Evolutionary conservation across 2,329 filamentous ascomycete genomes (phyloP).

Genomic region (Diaporthe longicolla): DNA sequence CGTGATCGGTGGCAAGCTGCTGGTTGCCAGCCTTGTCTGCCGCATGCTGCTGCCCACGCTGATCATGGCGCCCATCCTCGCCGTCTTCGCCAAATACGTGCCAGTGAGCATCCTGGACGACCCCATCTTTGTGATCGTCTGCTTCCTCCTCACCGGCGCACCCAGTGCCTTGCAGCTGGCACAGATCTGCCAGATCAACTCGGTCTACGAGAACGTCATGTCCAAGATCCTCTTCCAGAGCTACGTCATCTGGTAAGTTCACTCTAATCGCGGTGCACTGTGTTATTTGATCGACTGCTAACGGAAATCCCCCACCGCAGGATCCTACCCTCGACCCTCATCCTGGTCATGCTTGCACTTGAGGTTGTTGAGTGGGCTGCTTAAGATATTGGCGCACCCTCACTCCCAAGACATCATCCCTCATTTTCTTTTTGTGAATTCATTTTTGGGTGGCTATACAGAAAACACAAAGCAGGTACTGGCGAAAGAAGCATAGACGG

Average conservation of each 20-base stretch:
- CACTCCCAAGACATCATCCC: background rate
- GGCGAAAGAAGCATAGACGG: constrained; percentile 8
- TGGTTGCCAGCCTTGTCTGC: constrained; percentile 87
- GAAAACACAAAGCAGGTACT: constrained; percentile 11
- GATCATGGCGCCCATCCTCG: constrained; percentile 92
- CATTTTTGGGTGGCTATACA: constrained; percentile 2
- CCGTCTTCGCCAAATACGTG: constrained; percentile 88
- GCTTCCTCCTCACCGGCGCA: constrained; percentile 94
- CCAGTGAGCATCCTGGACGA: constrained; percentile 96
- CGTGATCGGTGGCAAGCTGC: constrained; percentile 78
- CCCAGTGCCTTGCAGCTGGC: constrained; percentile 94
- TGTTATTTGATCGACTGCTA: constrained; percentile 44
- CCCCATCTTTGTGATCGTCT: constrained; percentile 98
- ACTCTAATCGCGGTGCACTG: background rate
- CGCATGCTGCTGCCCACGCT: constrained; percentile 94
- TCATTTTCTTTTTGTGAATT: constrained; percentile 35
- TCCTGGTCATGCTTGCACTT: constrained; percentile 91
- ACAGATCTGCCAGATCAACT: constrained; percentile 98
- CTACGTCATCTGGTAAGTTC: constrained; percentile 88
- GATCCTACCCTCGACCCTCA: constrained; percentile 93
- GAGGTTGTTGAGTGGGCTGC: constrained; percentile 92
- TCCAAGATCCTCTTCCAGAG: constrained; percentile 94
- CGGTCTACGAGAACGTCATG: constrained; percentile 96
- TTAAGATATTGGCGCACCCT: background rate
- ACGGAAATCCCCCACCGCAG: constrained; percentile 56